These are phyloP conservation scores for Pulveroboletus sp. DNA, from an alignment of 768 basidiomycete species.

Conservation along the genomic window DNA sequence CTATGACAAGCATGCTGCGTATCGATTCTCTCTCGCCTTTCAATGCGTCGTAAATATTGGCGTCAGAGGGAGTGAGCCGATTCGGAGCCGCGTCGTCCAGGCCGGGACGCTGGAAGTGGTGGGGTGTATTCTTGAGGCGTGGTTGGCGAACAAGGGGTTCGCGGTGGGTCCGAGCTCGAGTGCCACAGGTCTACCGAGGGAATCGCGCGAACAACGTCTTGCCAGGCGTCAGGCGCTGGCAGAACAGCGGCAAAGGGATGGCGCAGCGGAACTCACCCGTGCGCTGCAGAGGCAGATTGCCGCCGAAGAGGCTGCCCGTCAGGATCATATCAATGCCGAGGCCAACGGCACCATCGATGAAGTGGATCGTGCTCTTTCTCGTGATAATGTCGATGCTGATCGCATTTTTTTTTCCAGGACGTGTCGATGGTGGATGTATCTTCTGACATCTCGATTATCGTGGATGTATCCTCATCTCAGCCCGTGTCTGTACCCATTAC, in stretches of 20 bases:
- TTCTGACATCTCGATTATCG: constrained; percentile 22
- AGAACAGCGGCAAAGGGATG: constrained; percentile 56
- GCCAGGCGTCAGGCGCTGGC: constrained; percentile 56
- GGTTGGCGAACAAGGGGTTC: constrained; percentile 86
- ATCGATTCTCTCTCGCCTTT: constrained; percentile 90
- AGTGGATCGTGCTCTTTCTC: constrained; percentile 19
- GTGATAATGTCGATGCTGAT: constrained; percentile 5
- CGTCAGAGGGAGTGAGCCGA: constrained; percentile 90
- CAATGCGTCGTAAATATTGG: constrained; percentile 98
- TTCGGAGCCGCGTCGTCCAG: constrained; percentile 89
- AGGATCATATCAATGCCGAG: constrained; percentile 5
- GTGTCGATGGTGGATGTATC: constrained; percentile 31
- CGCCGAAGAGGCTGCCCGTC: constrained; percentile 27
- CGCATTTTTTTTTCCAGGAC: constrained; percentile 24
- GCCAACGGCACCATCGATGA: constrained; percentile 17
- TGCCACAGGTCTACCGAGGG: constrained; percentile 70
- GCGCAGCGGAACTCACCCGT: constrained; percentile 51
- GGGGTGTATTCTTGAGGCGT: constrained; percentile 89
- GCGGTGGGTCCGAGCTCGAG: constrained; percentile 79
- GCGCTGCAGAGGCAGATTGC: constrained; percentile 55
- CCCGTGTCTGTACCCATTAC: constrained; percentile 17
- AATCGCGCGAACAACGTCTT: constrained; percentile 71
- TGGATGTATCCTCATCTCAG: constrained; percentile 20
- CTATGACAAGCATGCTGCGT: constrained; percentile 83
- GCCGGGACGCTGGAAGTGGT: constrained; percentile 93